Percentiles rank a stretch among this genome's conserved stretches.
Evolutionary conservation across 2,329 filamentous ascomycete species (phyloP).

Genomic region (Tolypocladium capitatum): DNA sequence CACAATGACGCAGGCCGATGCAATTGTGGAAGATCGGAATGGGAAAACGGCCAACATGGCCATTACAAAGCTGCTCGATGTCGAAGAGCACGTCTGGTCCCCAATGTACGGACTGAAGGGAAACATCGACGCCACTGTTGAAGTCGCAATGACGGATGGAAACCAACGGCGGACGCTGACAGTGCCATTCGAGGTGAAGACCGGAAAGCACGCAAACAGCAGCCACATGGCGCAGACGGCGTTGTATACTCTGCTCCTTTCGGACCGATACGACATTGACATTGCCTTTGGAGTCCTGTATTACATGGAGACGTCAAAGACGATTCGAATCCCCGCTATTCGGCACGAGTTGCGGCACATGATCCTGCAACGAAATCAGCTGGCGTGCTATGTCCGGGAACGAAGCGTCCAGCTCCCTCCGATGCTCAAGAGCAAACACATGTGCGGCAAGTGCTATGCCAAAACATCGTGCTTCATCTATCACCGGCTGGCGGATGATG

Average conservation of each 20-base stretch:
- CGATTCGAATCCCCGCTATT: slow-evolving; percentile 71
- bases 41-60: slow-evolving; percentile 67
- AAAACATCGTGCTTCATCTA: slow-evolving; percentile 87
- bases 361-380: slow-evolving; percentile 87
- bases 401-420: slow-evolving; percentile 66
- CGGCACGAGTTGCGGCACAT: slow-evolving; percentile 85
- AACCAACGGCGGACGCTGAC: slow-evolving; percentile 56
- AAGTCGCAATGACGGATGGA: slow-evolving; percentile 67
- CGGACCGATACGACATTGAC: slow-evolving; percentile 88
- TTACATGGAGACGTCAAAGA: slow-evolving; percentile 85
- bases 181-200: slow-evolving; percentile 92
- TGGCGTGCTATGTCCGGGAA: slow-evolving; percentile 75
- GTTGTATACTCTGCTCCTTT: slow-evolving; percentile 81
- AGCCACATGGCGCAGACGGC: slow-evolving; percentile 88
- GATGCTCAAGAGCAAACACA: slow-evolving; percentile 70
- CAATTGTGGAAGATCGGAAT: slow-evolving; percentile 66
- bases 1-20: slow-evolving; percentile 40
- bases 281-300: slow-evolving; percentile 85
- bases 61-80: slow-evolving; percentile 85
- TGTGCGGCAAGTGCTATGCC: slow-evolving; percentile 81
- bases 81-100: slow-evolving; percentile 97
- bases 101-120: slow-evolving; percentile 95
- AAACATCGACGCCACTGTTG: slow-evolving; percentile 93
- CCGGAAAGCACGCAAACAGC: slow-evolving; percentile 69
- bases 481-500: slow-evolving; percentile 78